A percentile compares a stretch with the other conserved stretches of the same genome.
Evolutionary conservation across 1,284 basidiomycete genomes (phyloP).

Genomic region (Vanrija sp.): DNA sequence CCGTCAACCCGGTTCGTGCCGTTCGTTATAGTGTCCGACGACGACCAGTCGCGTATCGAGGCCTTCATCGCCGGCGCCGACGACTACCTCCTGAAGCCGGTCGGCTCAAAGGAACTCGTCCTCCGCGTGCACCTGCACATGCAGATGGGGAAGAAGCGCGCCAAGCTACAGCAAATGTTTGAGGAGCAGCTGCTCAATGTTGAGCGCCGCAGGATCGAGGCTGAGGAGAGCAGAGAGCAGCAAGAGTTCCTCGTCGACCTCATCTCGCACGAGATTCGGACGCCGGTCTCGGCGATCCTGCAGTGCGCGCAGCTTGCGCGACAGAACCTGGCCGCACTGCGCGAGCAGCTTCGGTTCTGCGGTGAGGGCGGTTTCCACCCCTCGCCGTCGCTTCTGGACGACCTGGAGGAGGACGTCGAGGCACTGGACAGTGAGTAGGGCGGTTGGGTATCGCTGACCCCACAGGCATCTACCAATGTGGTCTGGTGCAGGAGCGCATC

Average conservation of each 20-base stretch:
- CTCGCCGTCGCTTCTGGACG: constrained; percentile 19
- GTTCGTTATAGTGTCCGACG: constrained; percentile 15
- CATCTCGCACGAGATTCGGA: constrained; percentile 26
- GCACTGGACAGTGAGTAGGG: constrained; percentile 21
- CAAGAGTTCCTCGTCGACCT: constrained; percentile 30
- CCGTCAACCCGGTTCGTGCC: constrained; percentile 10
- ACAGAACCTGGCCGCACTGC: constrained; percentile 22
- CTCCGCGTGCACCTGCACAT: constrained; percentile 34
- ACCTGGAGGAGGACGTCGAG: constrained; percentile 38
- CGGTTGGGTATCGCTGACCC: constrained; percentile 7
- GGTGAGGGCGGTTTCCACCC: constrained; percentile 5
- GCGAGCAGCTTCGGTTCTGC: constrained; percentile 1
- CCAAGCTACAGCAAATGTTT: constrained; percentile 19
- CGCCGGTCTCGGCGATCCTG: constrained; percentile 24
- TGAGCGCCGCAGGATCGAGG: constrained; percentile 17
- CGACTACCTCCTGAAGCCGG: constrained; percentile 26
- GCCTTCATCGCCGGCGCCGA: constrained; percentile 42
- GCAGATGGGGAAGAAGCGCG: constrained; percentile 22
- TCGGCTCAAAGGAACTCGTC: constrained; percentile 36
- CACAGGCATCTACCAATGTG: constrained; percentile 32
- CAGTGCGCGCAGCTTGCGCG: constrained; percentile 25
- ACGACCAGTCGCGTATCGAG: constrained; percentile 18
- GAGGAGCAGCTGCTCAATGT: constrained; percentile 17
- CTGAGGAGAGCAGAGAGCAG: constrained; percentile 22
- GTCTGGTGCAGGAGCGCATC: constrained; percentile 48